These are phyloP conservation scores for Dothideomycetes sp. DNA, from an alignment of 2,329 filamentous ascomycete species.

Conservation along the genomic window DNA sequence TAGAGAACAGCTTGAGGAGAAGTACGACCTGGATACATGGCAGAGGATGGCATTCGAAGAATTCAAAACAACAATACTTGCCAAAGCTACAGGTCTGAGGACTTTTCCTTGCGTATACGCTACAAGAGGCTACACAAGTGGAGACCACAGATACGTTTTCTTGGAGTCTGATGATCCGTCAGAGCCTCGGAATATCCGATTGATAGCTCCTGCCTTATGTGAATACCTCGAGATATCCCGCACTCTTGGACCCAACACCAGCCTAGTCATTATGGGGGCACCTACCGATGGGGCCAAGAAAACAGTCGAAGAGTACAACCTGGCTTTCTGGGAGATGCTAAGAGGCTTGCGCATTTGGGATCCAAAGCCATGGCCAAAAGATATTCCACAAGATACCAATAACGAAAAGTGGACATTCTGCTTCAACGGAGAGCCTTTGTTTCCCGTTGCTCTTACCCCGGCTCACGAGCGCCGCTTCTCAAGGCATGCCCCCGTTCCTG, in stretches of 20 bases:
- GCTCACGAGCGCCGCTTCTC: conserved; percentile 13
- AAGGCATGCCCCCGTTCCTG: conserved; percentile 11
- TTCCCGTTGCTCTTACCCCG: conserved; percentile 13
- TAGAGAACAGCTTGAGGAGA: conserved; percentile 11
- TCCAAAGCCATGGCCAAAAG: conserved; percentile 11
- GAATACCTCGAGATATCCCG: conserved; percentile 11
- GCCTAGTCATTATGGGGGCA: conserved; percentile 13
- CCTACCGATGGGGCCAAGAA: conserved; percentile 11
- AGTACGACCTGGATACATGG: conserved; percentile 13
- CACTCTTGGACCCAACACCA: conserved; percentile 12
- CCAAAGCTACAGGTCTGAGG: conserved; percentile 12
- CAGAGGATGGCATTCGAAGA: conserved; percentile 13
- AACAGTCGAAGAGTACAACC: conserved; percentile 12
- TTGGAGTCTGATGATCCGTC: conserved; percentile 12
- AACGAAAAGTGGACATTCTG: conserved; percentile 12
- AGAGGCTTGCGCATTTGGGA: conserved; percentile 13
- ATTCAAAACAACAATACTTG: conserved; percentile 13
- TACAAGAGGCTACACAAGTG: conserved; percentile 12
- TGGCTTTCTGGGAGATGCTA: conserved; percentile 13
- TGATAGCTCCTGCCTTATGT: conserved; percentile 11
- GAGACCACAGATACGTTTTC: conserved; percentile 13
- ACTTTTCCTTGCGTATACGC: conserved; percentile 14
- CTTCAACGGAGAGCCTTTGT: conserved; percentile 12
- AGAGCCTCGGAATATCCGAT: conserved; percentile 11
- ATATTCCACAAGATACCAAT: conserved; percentile 11